Base-by-base conservation (phyloP, 2,329 filamentous ascomycete species). In the Plectosphaerella plurivora region DNA sequence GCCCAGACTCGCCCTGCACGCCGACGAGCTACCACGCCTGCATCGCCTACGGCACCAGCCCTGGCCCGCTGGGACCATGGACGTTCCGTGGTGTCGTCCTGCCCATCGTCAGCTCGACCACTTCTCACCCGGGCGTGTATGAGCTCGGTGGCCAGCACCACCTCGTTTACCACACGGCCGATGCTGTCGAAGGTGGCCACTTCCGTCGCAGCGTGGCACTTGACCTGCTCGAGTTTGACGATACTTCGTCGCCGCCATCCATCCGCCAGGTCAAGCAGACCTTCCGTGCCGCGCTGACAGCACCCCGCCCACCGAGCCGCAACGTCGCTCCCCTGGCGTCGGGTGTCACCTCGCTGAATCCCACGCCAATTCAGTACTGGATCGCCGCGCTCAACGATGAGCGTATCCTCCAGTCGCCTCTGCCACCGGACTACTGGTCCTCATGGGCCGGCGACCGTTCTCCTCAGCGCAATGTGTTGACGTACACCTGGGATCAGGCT, bases 11-110 rank as follows among this genome's bases (percentile, higher is more conserved):
- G 2, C 67, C 68, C 1, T 70, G 68, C 57, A 69, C 68, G 2
- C 68, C 68, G 6, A 70, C 68, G 2, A 65, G 63, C 11, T 71
- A 69, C 53, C 68, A 71, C 51, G 68, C 68, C 5, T 71, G 68
- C 49, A 65, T 70, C 41, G 67, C 66, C 6, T 70, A 70, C 47
- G 68, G 67, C 11, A 69, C 66, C 1, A 63, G 66, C 4, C 59
- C 65, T 1, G 61, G 53, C 3, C 66, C 68, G 5, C 61, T 68
- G 1, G 67, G 68, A 3, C 68, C 67, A 3, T 70, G 68, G 68
- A 70, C 61, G 6, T 71, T 67, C 53, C 60, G 58, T 1, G 64
- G 60, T 6, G 59, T 70, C 12, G 56, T 70, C 9, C 57, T 71
- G 11, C 66, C 61, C 49, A 65, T 71, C 50, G 66, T 70, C 3